Evolutionary conservation across 1,284 basidiomycete genomes (phyloP), one percentile per base, ranked within the genome.

Genomic region (Cutaneotrichosporon cyanovorans): DNA sequence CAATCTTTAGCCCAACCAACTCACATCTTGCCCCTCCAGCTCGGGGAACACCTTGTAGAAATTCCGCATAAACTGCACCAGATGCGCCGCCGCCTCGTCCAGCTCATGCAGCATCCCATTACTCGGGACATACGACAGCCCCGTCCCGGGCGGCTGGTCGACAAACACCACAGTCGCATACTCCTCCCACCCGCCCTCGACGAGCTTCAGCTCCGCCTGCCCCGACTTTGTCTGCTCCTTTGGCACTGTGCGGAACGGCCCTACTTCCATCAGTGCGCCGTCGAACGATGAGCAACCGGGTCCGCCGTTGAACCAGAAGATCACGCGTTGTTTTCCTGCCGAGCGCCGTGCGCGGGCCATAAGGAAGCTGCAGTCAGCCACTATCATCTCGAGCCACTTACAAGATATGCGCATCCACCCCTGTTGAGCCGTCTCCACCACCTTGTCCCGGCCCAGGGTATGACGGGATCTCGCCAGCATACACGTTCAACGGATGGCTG

Each of bases 281-380:
- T 98, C 93, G 65, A 98, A 96, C 3, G 87, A 91, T 0, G 90
- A 95, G 68, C 93, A 98, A 32, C 95, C 93, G 16, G 89, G 92
- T 16, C 87, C 93, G 35, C 88, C 92, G 70, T 97, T 97, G 67
- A 96, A 89, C 93, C 93, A 98, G 63, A 97, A 87, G 61, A 97
- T 79, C 12, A 96, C 73, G 25, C 92, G 78, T 63, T 91, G 84
- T 68, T 80, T 87, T 61, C 93, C 90, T 11, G 91, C 89, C 9
- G 77, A 78, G 53, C 89, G 79, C 39, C 91, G 78, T 23, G 91
- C 90, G 69, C 91, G 87, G 30, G 90, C 77, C 72, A 97, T 78
- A 51, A 95, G 81, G 67, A 98, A 98, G 75, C 84, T 72, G 39
- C 4, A 7, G 36, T 44, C 36, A 48, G 50, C 21, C 8, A 14